Evolutionary conservation across 257 asterid species (phyloP).

Genomic region (Ocimum tenuiflorum): DNA sequence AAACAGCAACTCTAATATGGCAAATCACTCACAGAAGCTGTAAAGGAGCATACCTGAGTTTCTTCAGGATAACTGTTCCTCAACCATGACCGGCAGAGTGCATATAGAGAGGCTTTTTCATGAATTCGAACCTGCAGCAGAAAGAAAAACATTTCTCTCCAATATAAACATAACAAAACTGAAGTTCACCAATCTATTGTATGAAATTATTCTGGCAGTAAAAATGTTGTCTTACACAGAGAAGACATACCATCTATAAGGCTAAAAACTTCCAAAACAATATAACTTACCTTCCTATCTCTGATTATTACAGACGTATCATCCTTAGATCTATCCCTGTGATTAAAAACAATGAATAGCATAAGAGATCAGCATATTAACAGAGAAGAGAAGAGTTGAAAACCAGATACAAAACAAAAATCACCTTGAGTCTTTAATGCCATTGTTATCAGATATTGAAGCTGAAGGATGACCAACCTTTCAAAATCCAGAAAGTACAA

Average conservation of each 20-base stretch:
- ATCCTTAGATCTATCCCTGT: conserved; percentile 55
- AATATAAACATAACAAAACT: background rate
- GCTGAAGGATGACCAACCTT: conserved; percentile 39
- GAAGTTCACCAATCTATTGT: background rate
- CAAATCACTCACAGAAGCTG: conserved; percentile 7
- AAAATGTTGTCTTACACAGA: background rate
- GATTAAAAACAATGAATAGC: conserved; percentile 8
- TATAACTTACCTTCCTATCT: conserved; percentile 62
- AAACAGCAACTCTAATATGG: background rate
- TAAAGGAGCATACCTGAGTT: conserved; percentile 51
- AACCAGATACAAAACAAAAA: background rate
- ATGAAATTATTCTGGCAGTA: background rate
- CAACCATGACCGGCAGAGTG: conserved; percentile 85
- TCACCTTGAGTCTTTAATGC: conserved; percentile 58
- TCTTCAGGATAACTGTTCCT: conserved; percentile 69
- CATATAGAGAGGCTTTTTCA: conserved; percentile 62
- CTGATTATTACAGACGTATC: conserved; percentile 44
- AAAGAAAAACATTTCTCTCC: too few relatives aligned
- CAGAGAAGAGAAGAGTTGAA: background rate
- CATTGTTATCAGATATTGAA: conserved; percentile 45
- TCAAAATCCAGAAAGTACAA: conserved; percentile 1
- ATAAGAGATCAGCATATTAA: background rate
- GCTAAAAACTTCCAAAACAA: background rate
- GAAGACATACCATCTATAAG: background rate
- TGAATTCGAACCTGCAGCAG: conserved; percentile 52